Evolutionary conservation across 352 stramenopile species (phyloP).

Genomic region (Pythium plurisporium): DNA sequence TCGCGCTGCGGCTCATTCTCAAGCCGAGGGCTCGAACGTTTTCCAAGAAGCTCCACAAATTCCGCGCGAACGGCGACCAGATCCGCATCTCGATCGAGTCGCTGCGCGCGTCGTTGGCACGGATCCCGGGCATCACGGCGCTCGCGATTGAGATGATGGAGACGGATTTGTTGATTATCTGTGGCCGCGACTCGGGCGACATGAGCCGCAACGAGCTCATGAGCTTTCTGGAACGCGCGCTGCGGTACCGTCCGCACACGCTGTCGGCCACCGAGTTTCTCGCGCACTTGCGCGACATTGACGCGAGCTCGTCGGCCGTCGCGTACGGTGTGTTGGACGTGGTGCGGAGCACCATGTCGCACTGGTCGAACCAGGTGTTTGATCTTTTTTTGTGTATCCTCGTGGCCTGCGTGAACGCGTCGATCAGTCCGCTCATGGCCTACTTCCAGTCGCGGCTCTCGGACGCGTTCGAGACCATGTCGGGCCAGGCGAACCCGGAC

Average conservation of each 20-base stretch:
- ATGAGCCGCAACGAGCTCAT: constrained; percentile 86
- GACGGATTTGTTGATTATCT: constrained; percentile 85
- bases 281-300: constrained; percentile 77
- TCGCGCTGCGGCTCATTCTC: constrained; percentile 74
- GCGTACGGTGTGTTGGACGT: constrained; percentile 76
- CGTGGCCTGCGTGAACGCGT: constrained; percentile 79
- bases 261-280: constrained; percentile 83
- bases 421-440: constrained; percentile 72
- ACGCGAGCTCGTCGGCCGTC: constrained; percentile 68
- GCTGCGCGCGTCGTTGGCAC: constrained; percentile 64
- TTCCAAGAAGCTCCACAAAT: constrained; percentile 88
- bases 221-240: constrained; percentile 76
- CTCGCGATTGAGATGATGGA: constrained; percentile 88
- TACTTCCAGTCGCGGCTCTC: constrained; percentile 74
- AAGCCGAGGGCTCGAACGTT: constrained; percentile 80
- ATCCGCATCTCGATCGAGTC: constrained; percentile 86
- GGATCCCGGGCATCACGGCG: constrained; percentile 78
- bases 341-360: constrained; percentile 69
- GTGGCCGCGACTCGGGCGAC: constrained; percentile 76
- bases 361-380: constrained; percentile 82
- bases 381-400: constrained; percentile 74
- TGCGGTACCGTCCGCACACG: constrained; percentile 70
- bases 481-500: constrained; percentile 28
- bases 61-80: constrained; percentile 78
- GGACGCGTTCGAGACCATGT: constrained; percentile 56